Conservation (phyloP, 202 grass and related monocot genomes). For the Sporobolus alterniflorus region DNA sequence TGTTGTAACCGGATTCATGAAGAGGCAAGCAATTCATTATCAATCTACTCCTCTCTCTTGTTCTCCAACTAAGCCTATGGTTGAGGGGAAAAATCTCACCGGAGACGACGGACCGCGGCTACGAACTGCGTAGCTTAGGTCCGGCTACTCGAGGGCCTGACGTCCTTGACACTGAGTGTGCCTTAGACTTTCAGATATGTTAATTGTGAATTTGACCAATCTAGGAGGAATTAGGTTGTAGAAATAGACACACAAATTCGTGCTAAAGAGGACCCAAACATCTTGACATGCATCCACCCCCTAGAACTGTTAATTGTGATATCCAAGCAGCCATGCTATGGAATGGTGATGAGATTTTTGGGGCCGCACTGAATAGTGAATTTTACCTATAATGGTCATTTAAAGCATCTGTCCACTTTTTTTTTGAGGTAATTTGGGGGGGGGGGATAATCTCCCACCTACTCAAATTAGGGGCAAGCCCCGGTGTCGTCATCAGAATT, state of each 20-base stretch:
- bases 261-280: background rate
- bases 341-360: background rate
- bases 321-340: background rate
- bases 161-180: background rate
- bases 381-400: background rate
- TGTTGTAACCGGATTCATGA: no score
- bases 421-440: no score
- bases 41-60: no score
- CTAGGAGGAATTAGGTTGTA: background rate
- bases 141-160: background rate
- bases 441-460: no score
- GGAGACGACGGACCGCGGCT: no score
- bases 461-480: no score
- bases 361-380: background rate
- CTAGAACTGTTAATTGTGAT: background rate
- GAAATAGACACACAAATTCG: background rate
- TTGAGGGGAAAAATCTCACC: no score
- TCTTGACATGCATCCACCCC: background rate
- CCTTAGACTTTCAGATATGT: conserved; percentile 1
- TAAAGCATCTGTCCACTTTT: background rate
- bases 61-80: no score
- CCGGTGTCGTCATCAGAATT: no score
- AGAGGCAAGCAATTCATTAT: no score
- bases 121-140: background rate
- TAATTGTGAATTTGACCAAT: background rate